Base-by-base conservation (phyloP, 2,329 filamentous ascomycete species). In the Waltergamsia citrina region DNA sequence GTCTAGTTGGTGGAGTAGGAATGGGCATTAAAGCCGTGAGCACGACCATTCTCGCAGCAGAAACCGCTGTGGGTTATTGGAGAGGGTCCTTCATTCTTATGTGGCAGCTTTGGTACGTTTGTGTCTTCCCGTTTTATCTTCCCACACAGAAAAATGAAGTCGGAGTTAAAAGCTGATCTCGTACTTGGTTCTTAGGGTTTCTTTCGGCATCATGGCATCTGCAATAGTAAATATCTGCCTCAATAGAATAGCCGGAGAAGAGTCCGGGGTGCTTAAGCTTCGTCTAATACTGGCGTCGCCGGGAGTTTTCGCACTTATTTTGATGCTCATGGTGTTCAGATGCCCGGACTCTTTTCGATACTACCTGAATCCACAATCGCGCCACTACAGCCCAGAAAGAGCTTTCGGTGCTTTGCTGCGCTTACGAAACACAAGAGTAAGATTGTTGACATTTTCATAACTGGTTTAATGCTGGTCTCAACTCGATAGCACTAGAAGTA, bases 11-110 rank as follows among this genome's bases (percentile, higher is more conserved):
- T 10, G 14, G 21, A 23, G 9, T 32, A 47, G 56, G 53, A 2
- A 60, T 61, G 57, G 57, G 57, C 1, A 43, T 61, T 3, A 60
- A 60, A 36, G 56, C 57, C 6, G 55, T 59, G 15, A 60, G 54
- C 32, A 55, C 56, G 0, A 56, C 57, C 3, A 57, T 60, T 8
- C 44, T 60, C 6, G 56, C 57, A 3, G 53, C 54, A 9, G 57
- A 61, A 38, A 57, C 54, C 2, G 51, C 56, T 1, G 46, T 57
- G 12, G 50, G 54, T 0, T 58, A 50, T 35, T 60, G 56, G 56
- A 45, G 57, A 40, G 57, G 57, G 10, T 16, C 22, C 11, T n/a
- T 28, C 15, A 12, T 34, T n/a, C 18, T 34, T 12, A 20, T n/a
- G 8, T 34, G 32, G 32, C 32, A 34, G 16, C 16, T 34, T 8